Evolutionary conservation across 176 grass and related monocot genomes (phyloP).

Genomic region (Ensete ventricosum): DNA sequence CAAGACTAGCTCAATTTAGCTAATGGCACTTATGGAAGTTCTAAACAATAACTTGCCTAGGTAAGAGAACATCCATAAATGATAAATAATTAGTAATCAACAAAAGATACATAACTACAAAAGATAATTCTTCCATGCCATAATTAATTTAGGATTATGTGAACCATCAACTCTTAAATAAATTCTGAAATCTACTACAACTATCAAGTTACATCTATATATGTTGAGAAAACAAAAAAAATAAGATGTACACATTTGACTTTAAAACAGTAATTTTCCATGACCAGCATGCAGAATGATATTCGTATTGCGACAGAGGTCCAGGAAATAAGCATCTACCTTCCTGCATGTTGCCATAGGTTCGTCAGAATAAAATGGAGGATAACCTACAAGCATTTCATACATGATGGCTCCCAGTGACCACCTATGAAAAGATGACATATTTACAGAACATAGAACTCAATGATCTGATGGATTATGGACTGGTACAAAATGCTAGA

Average conservation of each 20-base stretch:
- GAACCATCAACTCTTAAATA: too few relatives aligned
- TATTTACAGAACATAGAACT: constrained; percentile 6
- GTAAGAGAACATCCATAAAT: background rate
- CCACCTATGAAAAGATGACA: constrained; percentile 52
- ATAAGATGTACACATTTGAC: background rate
- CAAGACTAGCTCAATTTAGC: too few relatives aligned
- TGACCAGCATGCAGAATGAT: background rate
- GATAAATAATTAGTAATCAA: background rate
- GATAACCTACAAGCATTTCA: constrained; percentile 97
- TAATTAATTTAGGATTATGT: background rate
- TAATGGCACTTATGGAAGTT: too few relatives aligned
- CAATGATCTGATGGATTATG: constrained; percentile 18
- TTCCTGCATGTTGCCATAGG: constrained; percentile 98
- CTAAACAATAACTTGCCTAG: too few relatives aligned
- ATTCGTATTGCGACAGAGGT: background rate
- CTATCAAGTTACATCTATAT: too few relatives aligned
- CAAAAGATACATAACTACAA: constrained; percentile 2
- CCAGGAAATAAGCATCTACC: constrained; percentile 33
- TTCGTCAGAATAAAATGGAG: constrained; percentile 95
- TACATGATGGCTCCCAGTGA: constrained; percentile 99
- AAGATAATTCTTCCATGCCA: background rate
- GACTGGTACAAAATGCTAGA: too few relatives aligned
- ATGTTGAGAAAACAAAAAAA: background rate
- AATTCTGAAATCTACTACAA: too few relatives aligned
- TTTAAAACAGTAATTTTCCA: background rate